Evolutionary conservation across 177 flowering plant species (phyloP).

Genomic region (Vitis hybrid): DNA sequence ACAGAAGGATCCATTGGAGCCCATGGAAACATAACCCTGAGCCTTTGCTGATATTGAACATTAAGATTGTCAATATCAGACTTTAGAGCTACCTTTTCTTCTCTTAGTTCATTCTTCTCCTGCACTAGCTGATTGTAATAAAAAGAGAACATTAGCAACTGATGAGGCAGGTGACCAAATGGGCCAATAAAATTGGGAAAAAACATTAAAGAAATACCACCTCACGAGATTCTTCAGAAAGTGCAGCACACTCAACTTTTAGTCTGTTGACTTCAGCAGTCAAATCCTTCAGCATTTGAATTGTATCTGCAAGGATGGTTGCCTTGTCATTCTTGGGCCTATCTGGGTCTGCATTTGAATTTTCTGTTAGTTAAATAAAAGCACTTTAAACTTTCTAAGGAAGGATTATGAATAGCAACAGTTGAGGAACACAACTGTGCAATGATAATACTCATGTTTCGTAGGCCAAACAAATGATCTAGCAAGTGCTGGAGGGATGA

Average conservation of each 20-base stretch:
- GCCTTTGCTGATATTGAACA: slow-evolving; percentile 72
- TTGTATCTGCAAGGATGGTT: slow-evolving; percentile 75
- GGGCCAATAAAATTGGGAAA: neutral
- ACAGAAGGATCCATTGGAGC: slow-evolving; percentile 68
- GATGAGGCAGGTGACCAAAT: neutral
- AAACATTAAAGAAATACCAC: slow-evolving; percentile 32
- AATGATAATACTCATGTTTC: neutral
- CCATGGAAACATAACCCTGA: slow-evolving; percentile 83
- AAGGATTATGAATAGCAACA: neutral
- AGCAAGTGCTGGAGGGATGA: neutral
- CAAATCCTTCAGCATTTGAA: slow-evolving; percentile 79
- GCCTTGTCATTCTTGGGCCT: slow-evolving; percentile 96
- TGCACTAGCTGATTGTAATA: slow-evolving; percentile 59
- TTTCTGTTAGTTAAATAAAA: neutral
- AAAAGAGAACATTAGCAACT: neutral
- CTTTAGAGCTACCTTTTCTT: slow-evolving; percentile 82
- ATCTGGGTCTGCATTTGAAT: slow-evolving; percentile 67
- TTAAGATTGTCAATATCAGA: slow-evolving; percentile 79
- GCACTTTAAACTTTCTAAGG: neutral
- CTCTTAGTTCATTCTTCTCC: slow-evolving; percentile 92
- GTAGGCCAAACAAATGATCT: neutral
- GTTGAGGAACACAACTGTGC: neutral
- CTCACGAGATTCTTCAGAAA: slow-evolving; percentile 89
- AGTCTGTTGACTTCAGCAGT: slow-evolving; percentile 74
- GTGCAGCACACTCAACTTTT: slow-evolving; percentile 63